Percentiles rank a stretch among this genome's conserved stretches.
Evolutionary conservation across 208 protist species (phyloP).

Genomic region (Angomonas deanei): DNA sequence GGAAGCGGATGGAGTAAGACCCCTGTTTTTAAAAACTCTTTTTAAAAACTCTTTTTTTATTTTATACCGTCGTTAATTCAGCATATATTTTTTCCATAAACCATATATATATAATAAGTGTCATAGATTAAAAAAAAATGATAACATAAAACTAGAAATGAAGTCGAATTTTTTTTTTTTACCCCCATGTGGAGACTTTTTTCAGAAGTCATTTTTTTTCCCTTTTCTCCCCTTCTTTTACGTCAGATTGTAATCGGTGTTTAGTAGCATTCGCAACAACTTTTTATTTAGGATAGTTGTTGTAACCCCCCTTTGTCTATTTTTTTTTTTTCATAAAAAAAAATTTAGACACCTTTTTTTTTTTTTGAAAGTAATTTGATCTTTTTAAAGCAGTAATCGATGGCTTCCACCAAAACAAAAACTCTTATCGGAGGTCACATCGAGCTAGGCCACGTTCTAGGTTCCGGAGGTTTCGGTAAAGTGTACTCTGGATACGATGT

Average conservation of each 20-base stretch:
- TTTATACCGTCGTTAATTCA: neutral
- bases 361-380: neutral
- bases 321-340: slow-evolving; percentile 2
- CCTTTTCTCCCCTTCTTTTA: neutral
- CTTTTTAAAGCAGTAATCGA: neutral
- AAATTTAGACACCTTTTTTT: no score
- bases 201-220: slow-evolving; percentile 3
- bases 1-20: slow-evolving; percentile 15
- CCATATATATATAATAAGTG: neutral
- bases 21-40: neutral
- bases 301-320: neutral
- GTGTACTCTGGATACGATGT: slow-evolving; percentile 82
- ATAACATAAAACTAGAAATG: neutral
- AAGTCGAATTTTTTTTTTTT: slow-evolving; percentile 7
- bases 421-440: slow-evolving; percentile 58
- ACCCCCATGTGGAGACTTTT: neutral
- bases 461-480: slow-evolving; percentile 83
- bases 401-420: slow-evolving; percentile 1
- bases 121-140: neutral
- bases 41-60: neutral
- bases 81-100: neutral
- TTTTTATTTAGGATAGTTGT: neutral
- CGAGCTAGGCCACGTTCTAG: slow-evolving; percentile 77
- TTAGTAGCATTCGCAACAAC: neutral
- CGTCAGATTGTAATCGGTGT: neutral